Evolutionary conservation across 2,329 filamentous ascomycete genomes (phyloP).

Genomic region (Beauveria brongniartii): DNA sequence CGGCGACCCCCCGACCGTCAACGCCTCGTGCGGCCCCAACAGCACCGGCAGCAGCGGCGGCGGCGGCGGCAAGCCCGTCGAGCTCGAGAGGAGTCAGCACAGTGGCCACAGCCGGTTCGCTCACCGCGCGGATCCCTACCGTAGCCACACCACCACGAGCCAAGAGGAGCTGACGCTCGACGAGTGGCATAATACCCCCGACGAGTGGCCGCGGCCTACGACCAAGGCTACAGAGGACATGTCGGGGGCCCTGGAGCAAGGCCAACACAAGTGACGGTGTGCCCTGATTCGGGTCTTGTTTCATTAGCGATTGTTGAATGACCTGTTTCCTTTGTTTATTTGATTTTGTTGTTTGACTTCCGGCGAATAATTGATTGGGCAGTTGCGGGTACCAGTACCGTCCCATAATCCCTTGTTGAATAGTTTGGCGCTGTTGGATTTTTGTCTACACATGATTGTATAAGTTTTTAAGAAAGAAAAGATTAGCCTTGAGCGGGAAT

Average conservation of each 20-base stretch:
- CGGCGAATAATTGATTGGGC: neutral
- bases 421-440: neutral
- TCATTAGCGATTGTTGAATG: neutral
- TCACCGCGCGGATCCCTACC: neutral
- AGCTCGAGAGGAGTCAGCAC: neutral
- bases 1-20: neutral
- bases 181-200: constrained; percentile 5
- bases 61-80: neutral
- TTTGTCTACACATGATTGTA: too few relatives aligned
- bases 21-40: neutral
- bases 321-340: too few relatives aligned
- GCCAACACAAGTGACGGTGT: too few relatives aligned
- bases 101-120: neutral
- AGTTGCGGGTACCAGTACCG: neutral
- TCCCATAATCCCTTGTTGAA: neutral
- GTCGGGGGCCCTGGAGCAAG: neutral
- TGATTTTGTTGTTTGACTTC: too few relatives aligned
- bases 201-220: neutral
- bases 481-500: too few relatives aligned
- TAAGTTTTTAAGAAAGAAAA: too few relatives aligned
- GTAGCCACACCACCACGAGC: neutral
- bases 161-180: constrained; percentile 10
- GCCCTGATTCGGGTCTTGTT: neutral
- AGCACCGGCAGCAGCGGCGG: neutral
- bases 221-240: neutral